Evolutionary conservation across 2,329 filamentous ascomycete species (phyloP).

Genomic region (Phaeoacremonium minimum): DNA sequence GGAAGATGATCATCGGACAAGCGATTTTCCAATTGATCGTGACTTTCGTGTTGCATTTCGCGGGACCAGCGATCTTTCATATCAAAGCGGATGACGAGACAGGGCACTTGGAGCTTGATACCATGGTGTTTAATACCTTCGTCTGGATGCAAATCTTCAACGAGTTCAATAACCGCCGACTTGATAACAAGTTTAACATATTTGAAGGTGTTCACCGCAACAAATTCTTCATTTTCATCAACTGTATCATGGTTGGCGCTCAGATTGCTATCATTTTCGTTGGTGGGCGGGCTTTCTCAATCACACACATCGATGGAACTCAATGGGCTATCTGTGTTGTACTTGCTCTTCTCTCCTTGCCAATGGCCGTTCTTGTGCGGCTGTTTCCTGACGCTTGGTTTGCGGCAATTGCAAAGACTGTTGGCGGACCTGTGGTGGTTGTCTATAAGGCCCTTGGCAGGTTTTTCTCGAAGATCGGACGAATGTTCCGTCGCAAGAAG

Average conservation of each 20-base stretch:
- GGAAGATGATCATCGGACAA: constrained; percentile 63
- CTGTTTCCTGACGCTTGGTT: constrained; percentile 43
- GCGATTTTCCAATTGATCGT: constrained; percentile 57
- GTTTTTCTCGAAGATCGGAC: constrained; percentile 11
- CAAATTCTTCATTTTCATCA: constrained; percentile 54
- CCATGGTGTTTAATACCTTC: constrained; percentile 65
- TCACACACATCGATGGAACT: constrained; percentile 4
- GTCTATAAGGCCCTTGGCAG: constrained; percentile 16
- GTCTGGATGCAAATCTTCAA: constrained; percentile 74
- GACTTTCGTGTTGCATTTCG: constrained; percentile 58
- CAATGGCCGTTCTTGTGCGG: constrained; percentile 43
- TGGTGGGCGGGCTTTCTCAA: constrained; percentile 38
- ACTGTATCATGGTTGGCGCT: constrained; percentile 50
- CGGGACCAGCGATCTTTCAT: constrained; percentile 48
- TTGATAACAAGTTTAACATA: constrained; percentile 60
- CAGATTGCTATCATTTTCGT: constrained; percentile 56
- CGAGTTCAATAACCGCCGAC: constrained; percentile 60
- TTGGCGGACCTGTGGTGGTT: constrained; percentile 22
- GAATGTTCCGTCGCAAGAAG: constrained; percentile 7
- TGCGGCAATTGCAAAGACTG: constrained; percentile 19
- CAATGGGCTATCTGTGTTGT: constrained; percentile 11
- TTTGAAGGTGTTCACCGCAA: constrained; percentile 54
- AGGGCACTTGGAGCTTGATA: constrained; percentile 43
- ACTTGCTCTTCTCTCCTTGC: constrained; percentile 34
- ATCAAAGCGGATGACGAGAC: constrained; percentile 36